These are phyloP conservation scores for Leccinum fallax DNA, from an alignment of 1,284 basidiomycete species.

Conservation along the genomic window DNA sequence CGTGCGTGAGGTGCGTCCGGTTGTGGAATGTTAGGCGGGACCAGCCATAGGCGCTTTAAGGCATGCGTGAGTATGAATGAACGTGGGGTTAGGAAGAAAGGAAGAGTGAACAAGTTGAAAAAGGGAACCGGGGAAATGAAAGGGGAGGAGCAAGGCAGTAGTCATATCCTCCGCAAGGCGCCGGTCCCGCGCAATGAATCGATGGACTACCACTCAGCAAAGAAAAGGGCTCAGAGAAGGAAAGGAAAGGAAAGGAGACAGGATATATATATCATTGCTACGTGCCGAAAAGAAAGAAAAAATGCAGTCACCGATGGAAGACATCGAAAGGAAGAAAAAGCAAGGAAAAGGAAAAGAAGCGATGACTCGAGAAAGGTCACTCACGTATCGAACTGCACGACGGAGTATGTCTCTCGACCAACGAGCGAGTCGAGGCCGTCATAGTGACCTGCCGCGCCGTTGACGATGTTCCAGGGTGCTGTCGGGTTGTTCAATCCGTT, in stretches of 20 bases:
- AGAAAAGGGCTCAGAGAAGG: no score
- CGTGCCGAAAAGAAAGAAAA: not conserved
- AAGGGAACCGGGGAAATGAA: not conserved
- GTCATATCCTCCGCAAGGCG: not conserved
- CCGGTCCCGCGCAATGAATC: not conserved
- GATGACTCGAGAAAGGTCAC: not conserved
- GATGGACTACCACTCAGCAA: not conserved
- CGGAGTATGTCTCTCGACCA: constrained; percentile 7
- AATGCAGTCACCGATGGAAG: not conserved
- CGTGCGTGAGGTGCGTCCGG: constrained; percentile 32
- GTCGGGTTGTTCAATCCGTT: constrained; percentile 29
- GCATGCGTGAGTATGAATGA: not conserved
- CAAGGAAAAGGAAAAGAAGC: not conserved
- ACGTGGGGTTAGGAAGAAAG: not conserved
- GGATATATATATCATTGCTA: not conserved
- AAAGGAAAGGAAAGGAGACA: not conserved
- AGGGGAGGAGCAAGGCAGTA: not conserved
- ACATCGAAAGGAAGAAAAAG: not conserved
- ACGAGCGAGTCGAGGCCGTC: constrained; percentile 32
- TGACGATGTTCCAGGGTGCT: constrained; percentile 34
- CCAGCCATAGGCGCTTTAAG: constrained; percentile 30
- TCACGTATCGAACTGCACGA: constrained; percentile 20
- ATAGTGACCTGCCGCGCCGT: constrained; percentile 33
- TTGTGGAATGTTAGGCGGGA: constrained; percentile 36
- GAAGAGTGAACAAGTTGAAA: not conserved